Evolutionary conservation across 441 rosid species (phyloP).

Genomic region (Croton laevigatus): DNA sequence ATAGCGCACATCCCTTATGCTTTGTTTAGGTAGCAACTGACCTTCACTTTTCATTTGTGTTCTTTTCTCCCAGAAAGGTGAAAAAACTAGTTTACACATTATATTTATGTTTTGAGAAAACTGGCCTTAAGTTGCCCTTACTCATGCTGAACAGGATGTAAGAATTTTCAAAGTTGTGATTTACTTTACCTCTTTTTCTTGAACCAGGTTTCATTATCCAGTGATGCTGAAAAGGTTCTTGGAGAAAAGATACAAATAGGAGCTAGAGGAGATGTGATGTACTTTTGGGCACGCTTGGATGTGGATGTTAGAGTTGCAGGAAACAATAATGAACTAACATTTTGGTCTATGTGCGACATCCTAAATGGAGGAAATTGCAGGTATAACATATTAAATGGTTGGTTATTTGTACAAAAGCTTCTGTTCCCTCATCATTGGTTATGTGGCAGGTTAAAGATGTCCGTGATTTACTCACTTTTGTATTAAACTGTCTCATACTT

Average conservation of each 20-base stretch:
- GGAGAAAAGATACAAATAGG: slow-evolving; percentile 61
- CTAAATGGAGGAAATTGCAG: slow-evolving; percentile 94
- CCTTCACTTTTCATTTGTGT: background rate
- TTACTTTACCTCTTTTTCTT: slow-evolving; percentile 18
- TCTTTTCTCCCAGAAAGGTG: background rate
- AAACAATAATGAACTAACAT: slow-evolving; percentile 51
- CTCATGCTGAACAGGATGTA: background rate
- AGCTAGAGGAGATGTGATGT: slow-evolving; percentile 71
- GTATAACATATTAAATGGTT: slow-evolving; percentile 34
- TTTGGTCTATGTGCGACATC: slow-evolving; percentile 96
- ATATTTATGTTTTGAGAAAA: background rate
- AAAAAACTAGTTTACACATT: background rate
- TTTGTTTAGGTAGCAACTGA: background rate
- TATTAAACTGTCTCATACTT: background rate
- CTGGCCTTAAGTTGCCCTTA: background rate
- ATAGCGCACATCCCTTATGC: background rate
- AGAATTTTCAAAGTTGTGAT: background rate
- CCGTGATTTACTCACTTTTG: background rate
- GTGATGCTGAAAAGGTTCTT: slow-evolving; percentile 68
- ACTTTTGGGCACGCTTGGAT: slow-evolving; percentile 83
- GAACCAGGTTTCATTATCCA: slow-evolving; percentile 79
- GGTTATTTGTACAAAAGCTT: slow-evolving; percentile 3
- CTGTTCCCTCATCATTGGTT: background rate
- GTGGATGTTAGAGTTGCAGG: slow-evolving; percentile 51
- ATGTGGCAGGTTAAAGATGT: background rate